Evolutionary conservation across 2,329 filamentous ascomycete genomes (phyloP), one percentile per base, ranked within the genome.

Genomic region (Sordariomycetes sp.): DNA sequence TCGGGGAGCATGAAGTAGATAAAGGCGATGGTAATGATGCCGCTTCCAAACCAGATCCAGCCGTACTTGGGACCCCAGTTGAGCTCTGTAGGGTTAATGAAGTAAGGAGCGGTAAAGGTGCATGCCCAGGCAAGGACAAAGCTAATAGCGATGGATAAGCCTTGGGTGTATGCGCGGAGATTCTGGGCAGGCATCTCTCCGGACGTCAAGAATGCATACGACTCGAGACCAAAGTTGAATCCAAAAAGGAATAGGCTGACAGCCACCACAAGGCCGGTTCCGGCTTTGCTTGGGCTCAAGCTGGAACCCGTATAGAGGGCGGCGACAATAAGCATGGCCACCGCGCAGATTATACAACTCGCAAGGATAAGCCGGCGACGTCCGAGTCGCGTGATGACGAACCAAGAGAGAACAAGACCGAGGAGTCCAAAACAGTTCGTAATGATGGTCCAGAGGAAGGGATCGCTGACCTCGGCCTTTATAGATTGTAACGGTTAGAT

Each of bases 101-200:
- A 81, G 64, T 80, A 80, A 1, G 77, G 78, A 3, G 77, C 76
- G 0, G 78, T 80, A 61, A 80, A 80, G 0, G 76, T 77, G 0
- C 75, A 74, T 4, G 76, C 69, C 77, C 77, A 80, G 4, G 76
- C 77, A 4, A 73, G 74, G n/a, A 78, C 66, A 61, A 80, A 80
- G 3, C 73, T 76, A 18, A 75, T 67, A 1, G 75, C 74, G 3
- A 77, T 72, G 1, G 76, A 75, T n/a, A 75, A 65, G 46, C 78
- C 78, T 58, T 80, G 78, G 0, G 78, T 80, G 61, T 80, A 76
- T 5, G 72, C 74, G 46, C 79, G 75, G 14, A 81, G 70, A 12
- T 77, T 71, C 61, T 80, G 77, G 1, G 76, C 77, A 4, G 78
- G 77, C 25, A 80, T 69, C 63, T 81, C 78, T 53, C 78, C 77